Conservation (phyloP, 495 filamentous ascomycete genomes). For the Penicillium parvum region DNA sequence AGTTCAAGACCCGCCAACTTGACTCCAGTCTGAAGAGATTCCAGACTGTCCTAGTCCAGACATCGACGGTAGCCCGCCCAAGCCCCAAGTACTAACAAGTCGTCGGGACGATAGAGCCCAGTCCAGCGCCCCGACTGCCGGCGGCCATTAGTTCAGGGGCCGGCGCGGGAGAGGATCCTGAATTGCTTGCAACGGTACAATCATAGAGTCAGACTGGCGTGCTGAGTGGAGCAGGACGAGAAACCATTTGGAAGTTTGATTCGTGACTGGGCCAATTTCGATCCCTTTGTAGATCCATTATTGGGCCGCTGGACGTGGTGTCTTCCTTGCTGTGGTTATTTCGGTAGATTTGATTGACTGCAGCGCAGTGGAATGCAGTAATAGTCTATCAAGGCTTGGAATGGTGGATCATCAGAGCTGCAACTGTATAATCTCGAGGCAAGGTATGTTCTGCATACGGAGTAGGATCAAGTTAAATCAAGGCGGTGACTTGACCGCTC, state of each 20-base stretch:
- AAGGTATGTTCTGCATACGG: too few relatives aligned
- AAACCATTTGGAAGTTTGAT: slow-evolving; percentile 9
- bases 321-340: not conserved
- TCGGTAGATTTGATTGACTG: too few relatives aligned
- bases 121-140: slow-evolving; percentile 17
- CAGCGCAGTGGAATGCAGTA: slow-evolving; percentile 18
- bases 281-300: slow-evolving; percentile 28
- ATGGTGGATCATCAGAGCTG: too few relatives aligned
- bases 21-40: too few relatives aligned
- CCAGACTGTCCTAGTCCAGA: slow-evolving; percentile 23
- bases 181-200: slow-evolving; percentile 22
- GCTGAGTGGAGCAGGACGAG: slow-evolving; percentile 10
- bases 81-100: slow-evolving; percentile 11
- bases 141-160: slow-evolving; percentile 28
- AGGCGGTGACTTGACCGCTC: slow-evolving; percentile 30
- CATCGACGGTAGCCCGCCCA: slow-evolving; percentile 1
- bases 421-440: too few relatives aligned
- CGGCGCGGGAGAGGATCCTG: slow-evolving; percentile 27
- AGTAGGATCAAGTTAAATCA: not conserved
- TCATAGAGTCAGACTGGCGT: slow-evolving; percentile 5
- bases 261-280: slow-evolving; percentile 18
- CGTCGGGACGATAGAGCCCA: slow-evolving; percentile 25
- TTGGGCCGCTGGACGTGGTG: slow-evolving; percentile 17
- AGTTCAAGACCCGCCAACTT: too few relatives aligned
- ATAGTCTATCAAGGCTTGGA: too few relatives aligned